Evolutionary conservation across 768 basidiomycete genomes (phyloP).

Genomic region (Mrakia gelida): DNA sequence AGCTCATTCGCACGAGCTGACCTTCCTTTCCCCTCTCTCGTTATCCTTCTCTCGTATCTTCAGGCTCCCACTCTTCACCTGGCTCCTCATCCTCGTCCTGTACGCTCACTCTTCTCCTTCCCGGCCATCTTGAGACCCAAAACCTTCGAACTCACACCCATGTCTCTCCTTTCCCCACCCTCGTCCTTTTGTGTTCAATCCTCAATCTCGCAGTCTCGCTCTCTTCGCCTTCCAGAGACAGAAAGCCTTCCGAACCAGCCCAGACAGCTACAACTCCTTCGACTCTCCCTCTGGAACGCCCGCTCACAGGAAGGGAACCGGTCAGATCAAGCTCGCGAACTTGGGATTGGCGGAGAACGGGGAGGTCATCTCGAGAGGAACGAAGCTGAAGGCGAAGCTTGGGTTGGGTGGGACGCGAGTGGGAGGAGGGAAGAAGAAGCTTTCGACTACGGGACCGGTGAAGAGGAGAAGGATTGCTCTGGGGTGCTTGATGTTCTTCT

Average conservation of each 20-base stretch:
- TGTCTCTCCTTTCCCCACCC: not conserved
- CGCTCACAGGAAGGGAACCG: not conserved
- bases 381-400: not conserved
- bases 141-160: not conserved
- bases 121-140: not conserved
- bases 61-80: slow-evolving; percentile 8
- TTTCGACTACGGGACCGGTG: not conserved
- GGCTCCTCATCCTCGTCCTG: slow-evolving; percentile 12
- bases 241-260: not conserved
- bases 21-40: not conserved
- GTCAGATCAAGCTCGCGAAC: not conserved
- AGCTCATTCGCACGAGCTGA: too few species aligned
- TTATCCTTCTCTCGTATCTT: not conserved
- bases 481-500: not conserved
- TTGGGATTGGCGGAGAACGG: not conserved
- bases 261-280: slow-evolving; percentile 7
- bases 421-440: not conserved
- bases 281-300: not conserved
- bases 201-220: slow-evolving; percentile 4
- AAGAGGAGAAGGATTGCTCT: slow-evolving; percentile 10
- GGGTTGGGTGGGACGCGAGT: not conserved
- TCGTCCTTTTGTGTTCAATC: not conserved
- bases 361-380: not conserved
- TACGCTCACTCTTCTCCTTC: not conserved
- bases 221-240: not conserved